phyloP scores from a whole-genome alignment of 768 basidiomycete genomes.

The Cystobasidium tubakii region DNA sequence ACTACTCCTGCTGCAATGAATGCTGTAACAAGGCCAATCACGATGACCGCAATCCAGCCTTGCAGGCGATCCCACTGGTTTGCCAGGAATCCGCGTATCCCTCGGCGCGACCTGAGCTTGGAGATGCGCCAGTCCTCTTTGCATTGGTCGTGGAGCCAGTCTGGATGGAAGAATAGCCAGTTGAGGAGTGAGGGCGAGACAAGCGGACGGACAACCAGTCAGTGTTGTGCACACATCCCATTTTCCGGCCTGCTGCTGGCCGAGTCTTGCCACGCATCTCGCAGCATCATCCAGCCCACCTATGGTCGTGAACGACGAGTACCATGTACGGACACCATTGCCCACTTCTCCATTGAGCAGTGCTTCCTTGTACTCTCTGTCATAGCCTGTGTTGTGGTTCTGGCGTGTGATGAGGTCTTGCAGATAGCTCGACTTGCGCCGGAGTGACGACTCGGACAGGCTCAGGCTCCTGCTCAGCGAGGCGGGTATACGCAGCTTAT shows the following conservation, averaged over 20 bases:
- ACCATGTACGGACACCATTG: slow-evolving; percentile 49
- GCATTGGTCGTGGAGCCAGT: slow-evolving; percentile 88
- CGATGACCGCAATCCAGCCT: slow-evolving; percentile 71
- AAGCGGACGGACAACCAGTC: neutral
- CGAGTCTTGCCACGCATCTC: too few relatives aligned
- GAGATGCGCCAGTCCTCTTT: slow-evolving; percentile 44
- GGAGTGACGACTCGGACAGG: neutral
- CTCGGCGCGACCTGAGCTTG: slow-evolving; percentile 32
- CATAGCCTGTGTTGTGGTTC: slow-evolving; percentile 10
- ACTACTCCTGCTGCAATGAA: slow-evolving; percentile 79
- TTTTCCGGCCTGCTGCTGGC: neutral
- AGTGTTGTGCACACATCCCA: neutral
- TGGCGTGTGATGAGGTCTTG: slow-evolving; percentile 13
- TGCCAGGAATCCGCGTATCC: slow-evolving; percentile 37
- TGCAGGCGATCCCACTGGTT: slow-evolving; percentile 40
- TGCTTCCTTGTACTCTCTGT: slow-evolving; percentile 32
- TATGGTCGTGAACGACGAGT: slow-evolving; percentile 44
- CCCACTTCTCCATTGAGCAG: slow-evolving; percentile 38
- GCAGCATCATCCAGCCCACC: slow-evolving; percentile 8
- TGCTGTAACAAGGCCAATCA: slow-evolving; percentile 82
- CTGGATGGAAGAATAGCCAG: slow-evolving; percentile 51
- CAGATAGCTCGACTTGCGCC: slow-evolving; percentile 7
- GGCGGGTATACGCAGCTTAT: neutral
- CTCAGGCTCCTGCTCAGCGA: neutral
- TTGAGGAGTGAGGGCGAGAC: neutral